A percentile compares a stretch with the other conserved stretches of the same genome.
Evolutionary conservation across 768 basidiomycete genomes (phyloP).

Genomic region (Rhodotorula paludigena): DNA sequence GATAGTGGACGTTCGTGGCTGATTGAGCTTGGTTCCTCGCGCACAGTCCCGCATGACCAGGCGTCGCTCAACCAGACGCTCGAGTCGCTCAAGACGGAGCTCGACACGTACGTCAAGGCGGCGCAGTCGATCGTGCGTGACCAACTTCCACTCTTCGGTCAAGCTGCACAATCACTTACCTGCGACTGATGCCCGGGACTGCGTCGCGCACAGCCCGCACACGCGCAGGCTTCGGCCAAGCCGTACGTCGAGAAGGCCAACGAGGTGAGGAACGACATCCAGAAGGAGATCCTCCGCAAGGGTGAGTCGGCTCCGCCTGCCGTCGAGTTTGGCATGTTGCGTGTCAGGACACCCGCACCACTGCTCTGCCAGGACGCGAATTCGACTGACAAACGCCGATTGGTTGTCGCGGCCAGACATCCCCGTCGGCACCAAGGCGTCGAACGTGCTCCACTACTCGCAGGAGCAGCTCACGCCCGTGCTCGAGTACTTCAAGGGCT

Average conservation of each 20-base stretch:
- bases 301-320: not conserved
- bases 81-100: constrained; percentile 1
- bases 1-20: too few relatives aligned
- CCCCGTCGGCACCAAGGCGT: constrained; percentile 13
- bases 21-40: not conserved
- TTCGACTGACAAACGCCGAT: not conserved
- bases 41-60: constrained; percentile 25
- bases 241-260: constrained; percentile 11
- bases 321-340: too few relatives aligned
- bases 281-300: constrained; percentile 8
- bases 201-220: not conserved
- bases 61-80: constrained; percentile 17
- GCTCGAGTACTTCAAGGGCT: constrained; percentile 14
- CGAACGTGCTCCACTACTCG: constrained; percentile 22
- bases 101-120: constrained; percentile 20
- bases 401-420: constrained; percentile 5
- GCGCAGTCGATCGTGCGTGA: constrained; percentile 18
- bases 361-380: not conserved
- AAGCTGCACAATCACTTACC: too few relatives aligned
- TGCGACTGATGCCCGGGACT: not conserved
- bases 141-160: too few relatives aligned
- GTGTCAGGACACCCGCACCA: too few relatives aligned
- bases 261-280: constrained; percentile 10
- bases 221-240: constrained; percentile 18
- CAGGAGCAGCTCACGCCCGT: constrained; percentile 27